phyloP scores from a whole-genome alignment of 2,329 filamentous ascomycete species.

The Ophiostoma piceae region DNA sequence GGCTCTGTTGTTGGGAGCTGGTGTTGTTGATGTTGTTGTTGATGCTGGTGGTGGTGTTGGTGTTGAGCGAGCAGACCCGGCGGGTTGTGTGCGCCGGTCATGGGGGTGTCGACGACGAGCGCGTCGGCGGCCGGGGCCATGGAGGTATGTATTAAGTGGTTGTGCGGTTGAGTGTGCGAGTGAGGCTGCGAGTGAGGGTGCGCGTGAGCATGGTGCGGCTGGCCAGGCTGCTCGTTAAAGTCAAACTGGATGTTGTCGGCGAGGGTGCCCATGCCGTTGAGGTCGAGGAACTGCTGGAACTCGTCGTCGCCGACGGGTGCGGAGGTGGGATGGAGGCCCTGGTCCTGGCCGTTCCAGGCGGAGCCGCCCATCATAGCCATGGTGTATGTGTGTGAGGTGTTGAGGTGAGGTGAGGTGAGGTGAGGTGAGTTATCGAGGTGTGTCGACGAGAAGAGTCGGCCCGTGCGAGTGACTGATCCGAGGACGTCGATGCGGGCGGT shows the following conservation, averaged over 20 bases:
- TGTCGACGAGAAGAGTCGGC: too few relatives aligned
- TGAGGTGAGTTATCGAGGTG: too few relatives aligned
- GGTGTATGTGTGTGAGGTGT: slow-evolving; percentile 1
- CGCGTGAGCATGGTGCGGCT: slow-evolving; percentile 33
- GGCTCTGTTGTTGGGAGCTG: neutral
- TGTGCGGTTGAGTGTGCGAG: neutral
- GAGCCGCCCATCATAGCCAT: slow-evolving; percentile 49
- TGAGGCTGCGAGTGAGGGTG: slow-evolving; percentile 18
- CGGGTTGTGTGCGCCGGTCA: slow-evolving; percentile 42
- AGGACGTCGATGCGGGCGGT: too few relatives aligned
- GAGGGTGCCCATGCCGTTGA: slow-evolving; percentile 52
- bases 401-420: neutral
- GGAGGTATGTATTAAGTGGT: slow-evolving; percentile 18
- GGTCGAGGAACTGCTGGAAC: slow-evolving; percentile 60
- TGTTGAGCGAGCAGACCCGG: slow-evolving; percentile 35
- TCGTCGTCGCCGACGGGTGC: slow-evolving; percentile 47
- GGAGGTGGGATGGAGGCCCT: slow-evolving; percentile 46
- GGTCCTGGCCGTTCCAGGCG: slow-evolving; percentile 54
- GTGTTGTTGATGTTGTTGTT: slow-evolving; percentile 33
- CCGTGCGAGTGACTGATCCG: too few relatives aligned
- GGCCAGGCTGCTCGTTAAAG: slow-evolving; percentile 48
- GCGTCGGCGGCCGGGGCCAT: slow-evolving; percentile 34
- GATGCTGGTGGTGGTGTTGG: slow-evolving; percentile 18
- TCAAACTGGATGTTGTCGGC: slow-evolving; percentile 54
- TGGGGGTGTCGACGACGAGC: slow-evolving; percentile 48